Conservation (phyloP, 805 yeast genomes). For the Komagataella pseudopastoris region DNA sequence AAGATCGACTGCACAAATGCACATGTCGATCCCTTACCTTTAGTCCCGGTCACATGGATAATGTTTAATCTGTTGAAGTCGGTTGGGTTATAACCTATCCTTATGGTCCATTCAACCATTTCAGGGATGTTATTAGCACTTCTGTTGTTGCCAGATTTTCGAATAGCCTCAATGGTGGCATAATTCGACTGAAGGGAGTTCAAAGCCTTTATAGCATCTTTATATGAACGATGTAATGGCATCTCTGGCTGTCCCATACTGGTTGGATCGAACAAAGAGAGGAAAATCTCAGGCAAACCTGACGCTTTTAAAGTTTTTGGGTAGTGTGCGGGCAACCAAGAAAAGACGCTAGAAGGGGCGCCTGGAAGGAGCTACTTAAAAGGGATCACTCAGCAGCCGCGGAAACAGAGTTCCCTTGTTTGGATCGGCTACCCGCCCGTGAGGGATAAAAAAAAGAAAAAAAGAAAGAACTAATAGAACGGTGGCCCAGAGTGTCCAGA, state of each 20-base stretch:
- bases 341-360: not conserved
- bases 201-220: constrained; percentile 73
- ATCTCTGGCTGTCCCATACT: constrained; percentile 6
- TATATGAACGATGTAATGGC: constrained; percentile 16
- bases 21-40: constrained; percentile 97
- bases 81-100: constrained; percentile 50
- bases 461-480: not conserved
- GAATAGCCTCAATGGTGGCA: constrained; percentile 74
- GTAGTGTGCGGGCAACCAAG: not conserved
- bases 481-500: not conserved
- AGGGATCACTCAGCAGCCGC: not conserved
- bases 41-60: constrained; percentile 92
- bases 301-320: not conserved
- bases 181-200: constrained; percentile 86
- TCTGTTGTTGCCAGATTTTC: constrained; percentile 53
- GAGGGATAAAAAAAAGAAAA: constrained; percentile 3
- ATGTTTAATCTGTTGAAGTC: constrained; percentile 69
- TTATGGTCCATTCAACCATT: constrained; percentile 68
- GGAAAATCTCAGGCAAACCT: not conserved
- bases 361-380: not conserved
- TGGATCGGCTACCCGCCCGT: not conserved
- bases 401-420: not conserved
- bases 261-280: not conserved
- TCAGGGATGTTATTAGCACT: constrained; percentile 67
- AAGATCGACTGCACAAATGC: constrained; percentile 83